These are phyloP conservation scores for Penicillium sp. DNA, from an alignment of 2,329 filamentous ascomycete genomes.

Conservation along the genomic window DNA sequence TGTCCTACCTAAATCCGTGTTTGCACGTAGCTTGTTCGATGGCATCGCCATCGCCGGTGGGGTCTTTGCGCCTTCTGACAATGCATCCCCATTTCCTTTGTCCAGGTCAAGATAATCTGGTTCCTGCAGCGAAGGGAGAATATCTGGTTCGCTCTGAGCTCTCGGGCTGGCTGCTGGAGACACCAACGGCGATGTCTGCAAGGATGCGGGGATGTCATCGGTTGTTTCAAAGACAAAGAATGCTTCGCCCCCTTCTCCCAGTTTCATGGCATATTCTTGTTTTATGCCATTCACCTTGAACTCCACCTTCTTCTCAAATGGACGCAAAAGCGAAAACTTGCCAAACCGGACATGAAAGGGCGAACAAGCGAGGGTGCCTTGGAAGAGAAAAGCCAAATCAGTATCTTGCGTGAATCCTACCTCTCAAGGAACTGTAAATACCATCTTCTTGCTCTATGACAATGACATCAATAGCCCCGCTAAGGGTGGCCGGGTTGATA, in stretches of 20 bases:
- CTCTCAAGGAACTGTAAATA: conserved; percentile 33
- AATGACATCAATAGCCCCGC: conserved; percentile 97
- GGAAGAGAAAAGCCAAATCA: conserved; percentile 8
- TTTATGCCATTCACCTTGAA: conserved; percentile 91
- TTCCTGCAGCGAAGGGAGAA: conserved; percentile 44
- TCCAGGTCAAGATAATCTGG: conserved; percentile 52
- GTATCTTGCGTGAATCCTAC: neutral
- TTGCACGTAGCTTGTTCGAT: conserved; percentile 37
- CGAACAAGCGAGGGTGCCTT: conserved; percentile 75
- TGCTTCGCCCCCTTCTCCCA: conserved; percentile 94
- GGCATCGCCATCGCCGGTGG: conserved; percentile 28
- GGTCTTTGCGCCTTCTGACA: conserved; percentile 26
- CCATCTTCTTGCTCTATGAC: conserved; percentile 96
- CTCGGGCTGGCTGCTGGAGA: conserved; percentile 83
- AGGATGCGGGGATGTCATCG: conserved; percentile 82
- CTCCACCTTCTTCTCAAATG: conserved; percentile 98
- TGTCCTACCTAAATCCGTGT: conserved; percentile 46
- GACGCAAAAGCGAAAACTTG: conserved; percentile 93
- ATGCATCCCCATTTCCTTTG: conserved; percentile 18
- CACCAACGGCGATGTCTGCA: conserved; percentile 92
- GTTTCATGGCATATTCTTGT: conserved; percentile 95
- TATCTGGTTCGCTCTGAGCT: conserved; percentile 31
- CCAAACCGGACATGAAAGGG: conserved; percentile 98
- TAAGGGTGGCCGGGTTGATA: conserved; percentile 95
- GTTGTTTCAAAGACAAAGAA: conserved; percentile 98